phyloP scores from a whole-genome alignment of 140 eudicot genomes.

The Anethum foeniculum region DNA sequence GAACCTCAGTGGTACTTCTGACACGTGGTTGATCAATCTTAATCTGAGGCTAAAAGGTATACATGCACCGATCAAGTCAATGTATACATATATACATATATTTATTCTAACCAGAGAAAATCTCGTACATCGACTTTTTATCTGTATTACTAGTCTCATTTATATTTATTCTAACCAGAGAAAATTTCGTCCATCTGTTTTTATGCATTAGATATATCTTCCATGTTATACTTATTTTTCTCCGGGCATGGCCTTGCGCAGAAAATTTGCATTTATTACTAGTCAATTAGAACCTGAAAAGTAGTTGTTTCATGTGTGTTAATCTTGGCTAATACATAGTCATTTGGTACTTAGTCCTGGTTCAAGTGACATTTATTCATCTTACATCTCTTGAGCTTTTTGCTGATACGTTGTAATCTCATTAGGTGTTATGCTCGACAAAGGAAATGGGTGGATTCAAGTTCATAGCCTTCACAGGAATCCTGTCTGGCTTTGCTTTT shows the following conservation, averaged over 20 bases:
- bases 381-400: neutral
- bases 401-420: neutral
- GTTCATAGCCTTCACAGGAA: neutral
- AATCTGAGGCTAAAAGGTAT: neutral
- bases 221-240: neutral
- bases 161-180: neutral
- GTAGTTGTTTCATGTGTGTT: constrained; percentile 3
- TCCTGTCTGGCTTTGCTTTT: neutral
- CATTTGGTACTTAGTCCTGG: neutral
- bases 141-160: neutral
- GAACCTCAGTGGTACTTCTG: neutral
- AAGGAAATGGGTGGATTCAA: neutral
- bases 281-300: neutral
- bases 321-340: neutral
- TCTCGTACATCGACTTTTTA: neutral
- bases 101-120: neutral
- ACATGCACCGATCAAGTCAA: neutral
- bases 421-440: neutral
- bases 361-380: neutral
- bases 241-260: neutral
- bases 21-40: constrained; percentile 1
- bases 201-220: neutral
- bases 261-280: neutral
- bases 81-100: neutral
- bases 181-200: neutral